phyloP scores from a whole-genome alignment of 495 filamentous ascomycete genomes.

The Hypoxylon perforatum region DNA sequence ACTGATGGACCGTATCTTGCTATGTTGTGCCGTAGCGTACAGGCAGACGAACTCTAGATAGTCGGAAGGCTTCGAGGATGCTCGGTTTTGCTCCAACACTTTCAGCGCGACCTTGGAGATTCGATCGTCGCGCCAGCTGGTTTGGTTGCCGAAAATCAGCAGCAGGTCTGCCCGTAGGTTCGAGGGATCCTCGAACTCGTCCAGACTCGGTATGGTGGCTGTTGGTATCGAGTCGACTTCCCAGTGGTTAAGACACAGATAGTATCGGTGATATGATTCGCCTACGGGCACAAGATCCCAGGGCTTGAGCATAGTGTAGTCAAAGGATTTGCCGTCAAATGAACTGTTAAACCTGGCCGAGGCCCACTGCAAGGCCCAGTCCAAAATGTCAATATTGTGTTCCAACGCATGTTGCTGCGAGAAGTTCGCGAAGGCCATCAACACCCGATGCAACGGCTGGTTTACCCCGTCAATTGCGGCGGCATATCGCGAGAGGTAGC shows the following conservation, averaged over 20 bases:
- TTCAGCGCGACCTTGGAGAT: slow-evolving; percentile 35
- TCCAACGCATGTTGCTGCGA: slow-evolving; percentile 35
- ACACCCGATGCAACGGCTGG: slow-evolving; percentile 37
- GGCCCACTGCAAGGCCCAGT: slow-evolving; percentile 42
- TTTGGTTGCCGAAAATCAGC: slow-evolving; percentile 45
- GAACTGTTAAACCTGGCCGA: slow-evolving; percentile 41
- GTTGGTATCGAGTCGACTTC: slow-evolving; percentile 41
- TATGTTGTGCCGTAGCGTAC: slow-evolving; percentile 40
- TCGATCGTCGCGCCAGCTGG: slow-evolving; percentile 42
- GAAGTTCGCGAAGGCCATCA: slow-evolving; percentile 39
- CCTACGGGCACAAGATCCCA: slow-evolving; percentile 44
- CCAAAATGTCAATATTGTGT: slow-evolving; percentile 37
- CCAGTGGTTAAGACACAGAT: slow-evolving; percentile 41
- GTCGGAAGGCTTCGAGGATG: slow-evolving; percentile 33
- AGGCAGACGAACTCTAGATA: slow-evolving; percentile 44
- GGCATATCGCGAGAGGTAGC: slow-evolving; percentile 42
- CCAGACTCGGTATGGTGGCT: slow-evolving; percentile 38
- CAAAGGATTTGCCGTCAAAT: slow-evolving; percentile 46
- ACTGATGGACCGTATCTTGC: slow-evolving; percentile 21
- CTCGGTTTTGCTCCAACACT: slow-evolving; percentile 36
- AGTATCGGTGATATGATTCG: slow-evolving; percentile 46
- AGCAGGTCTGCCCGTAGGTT: slow-evolving; percentile 43
- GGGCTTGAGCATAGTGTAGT: slow-evolving; percentile 45
- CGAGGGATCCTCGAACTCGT: slow-evolving; percentile 36
- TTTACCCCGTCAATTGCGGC: slow-evolving; percentile 37